Conservation (phyloP, 176 grass and related monocot genomes). For the Carex myosuroides region DNA sequence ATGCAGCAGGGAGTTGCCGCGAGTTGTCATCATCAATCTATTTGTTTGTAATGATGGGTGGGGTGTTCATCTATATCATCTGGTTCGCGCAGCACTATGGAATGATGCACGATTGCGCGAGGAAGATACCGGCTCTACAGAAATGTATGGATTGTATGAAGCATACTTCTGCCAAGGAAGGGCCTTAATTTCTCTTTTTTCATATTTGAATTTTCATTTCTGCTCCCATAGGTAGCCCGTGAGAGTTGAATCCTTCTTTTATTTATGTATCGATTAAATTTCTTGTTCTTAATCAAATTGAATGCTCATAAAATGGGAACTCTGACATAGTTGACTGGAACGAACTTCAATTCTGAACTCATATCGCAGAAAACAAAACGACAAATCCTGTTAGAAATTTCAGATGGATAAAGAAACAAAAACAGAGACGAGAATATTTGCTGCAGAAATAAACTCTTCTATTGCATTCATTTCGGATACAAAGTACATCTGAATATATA, state of each 20-base stretch:
- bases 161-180: neutral
- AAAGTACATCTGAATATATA: no score
- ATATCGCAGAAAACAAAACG: no score
- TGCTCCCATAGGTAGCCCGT: neutral
- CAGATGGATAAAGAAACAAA: no score
- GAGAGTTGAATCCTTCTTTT: neutral
- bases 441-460: no score
- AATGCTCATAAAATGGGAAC: neutral
- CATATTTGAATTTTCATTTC: neutral
- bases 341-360: no score
- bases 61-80: conserved; percentile 38
- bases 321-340: no score
- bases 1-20: conserved; percentile 41
- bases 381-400: no score
- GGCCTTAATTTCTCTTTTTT: neutral
- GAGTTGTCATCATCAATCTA: conserved; percentile 27
- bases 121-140: neutral
- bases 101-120: neutral
- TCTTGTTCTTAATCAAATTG: neutral
- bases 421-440: no score
- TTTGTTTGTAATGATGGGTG: conserved; percentile 31
- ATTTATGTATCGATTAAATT: neutral
- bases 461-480: no score
- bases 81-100: neutral
- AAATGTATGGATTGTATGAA: neutral